phyloP scores from a whole-genome alignment of 75 land plant species.

The Picea glauca region DNA sequence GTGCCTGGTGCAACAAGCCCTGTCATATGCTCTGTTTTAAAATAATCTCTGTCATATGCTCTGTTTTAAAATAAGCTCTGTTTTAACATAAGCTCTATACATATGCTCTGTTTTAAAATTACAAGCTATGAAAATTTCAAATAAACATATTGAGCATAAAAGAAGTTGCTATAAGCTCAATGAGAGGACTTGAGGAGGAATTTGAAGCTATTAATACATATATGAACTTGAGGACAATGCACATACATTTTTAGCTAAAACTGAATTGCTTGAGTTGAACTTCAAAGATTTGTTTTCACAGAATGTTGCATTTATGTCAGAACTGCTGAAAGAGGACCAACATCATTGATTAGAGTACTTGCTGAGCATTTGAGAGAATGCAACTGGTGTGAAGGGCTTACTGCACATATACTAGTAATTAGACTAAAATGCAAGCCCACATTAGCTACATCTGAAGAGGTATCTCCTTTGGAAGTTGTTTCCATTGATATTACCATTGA shows the following conservation, averaged over 20 bases:
- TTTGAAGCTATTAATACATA: slow-evolving; percentile 12
- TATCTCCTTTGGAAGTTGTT: slow-evolving; percentile 14
- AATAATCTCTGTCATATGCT: too few relatives aligned
- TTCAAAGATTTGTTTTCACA: slow-evolving; percentile 28
- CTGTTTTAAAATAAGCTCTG: too few relatives aligned
- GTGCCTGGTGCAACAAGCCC: too few relatives aligned
- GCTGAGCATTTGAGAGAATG: too few relatives aligned
- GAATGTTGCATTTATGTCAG: slow-evolving; percentile 36
- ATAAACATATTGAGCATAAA: slow-evolving; percentile 14
- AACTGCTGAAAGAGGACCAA: slow-evolving; percentile 61
- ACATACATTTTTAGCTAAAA: slow-evolving; percentile 21
- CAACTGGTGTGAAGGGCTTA: slow-evolving; percentile 6
- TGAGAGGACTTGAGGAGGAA: slow-evolving; percentile 10
- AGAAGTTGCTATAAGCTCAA: slow-evolving; percentile 12
- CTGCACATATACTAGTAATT: slow-evolving; percentile 30
- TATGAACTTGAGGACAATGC: slow-evolving; percentile 18
- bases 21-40: too few relatives aligned
- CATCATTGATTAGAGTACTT: too few relatives aligned
- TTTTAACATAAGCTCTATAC: too few relatives aligned
- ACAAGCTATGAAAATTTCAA: too few relatives aligned
- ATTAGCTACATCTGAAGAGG: neutral
- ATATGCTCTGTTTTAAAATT: too few relatives aligned
- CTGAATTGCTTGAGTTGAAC: slow-evolving; percentile 22
- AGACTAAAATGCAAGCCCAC: slow-evolving; percentile 27
- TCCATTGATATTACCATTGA: slow-evolving; percentile 37